Evolutionary conservation across 805 yeast genomes (phyloP).

Genomic region (Candida boidinii): DNA sequence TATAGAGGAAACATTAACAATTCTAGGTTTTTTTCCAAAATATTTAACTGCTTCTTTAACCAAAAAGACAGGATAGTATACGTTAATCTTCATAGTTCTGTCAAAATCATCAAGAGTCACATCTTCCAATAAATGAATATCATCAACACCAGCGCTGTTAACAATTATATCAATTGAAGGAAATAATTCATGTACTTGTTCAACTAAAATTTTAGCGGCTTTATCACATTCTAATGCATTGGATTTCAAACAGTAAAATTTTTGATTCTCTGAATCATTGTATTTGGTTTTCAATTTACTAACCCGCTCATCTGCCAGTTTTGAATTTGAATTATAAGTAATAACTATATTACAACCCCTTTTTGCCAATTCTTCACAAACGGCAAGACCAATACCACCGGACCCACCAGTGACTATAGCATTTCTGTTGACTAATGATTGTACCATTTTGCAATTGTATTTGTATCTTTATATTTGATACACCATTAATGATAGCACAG

Average conservation of each 20-base stretch:
- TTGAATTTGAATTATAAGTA: slow-evolving; percentile 3
- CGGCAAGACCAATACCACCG: slow-evolving; percentile 11
- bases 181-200: slow-evolving; percentile 4
- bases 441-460: too few relatives aligned
- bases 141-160: slow-evolving; percentile 14
- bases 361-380: slow-evolving; percentile 9
- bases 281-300: slow-evolving; percentile 2
- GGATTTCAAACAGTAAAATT: slow-evolving; percentile 5
- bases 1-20: slow-evolving; percentile 8
- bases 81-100: slow-evolving; percentile 6
- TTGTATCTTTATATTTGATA: too few relatives aligned
- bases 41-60: slow-evolving; percentile 6
- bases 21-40: slow-evolving; percentile 8
- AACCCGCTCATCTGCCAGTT: slow-evolving; percentile 4
- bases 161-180: slow-evolving; percentile 10
- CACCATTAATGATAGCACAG: too few relatives aligned
- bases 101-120: slow-evolving; percentile 3
- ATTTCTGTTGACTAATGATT: slow-evolving; percentile 1
- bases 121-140: slow-evolving; percentile 4
- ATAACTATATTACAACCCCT: slow-evolving; percentile 11
- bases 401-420: slow-evolving; percentile 13
- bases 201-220: slow-evolving; percentile 4
- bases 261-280: slow-evolving; percentile 1
- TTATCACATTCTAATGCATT: slow-evolving; percentile 5
- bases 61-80: slow-evolving; percentile 4